These are phyloP conservation scores for Trichophyton simii DNA, from an alignment of 2,329 filamentous ascomycete species.

Conservation along the genomic window DNA sequence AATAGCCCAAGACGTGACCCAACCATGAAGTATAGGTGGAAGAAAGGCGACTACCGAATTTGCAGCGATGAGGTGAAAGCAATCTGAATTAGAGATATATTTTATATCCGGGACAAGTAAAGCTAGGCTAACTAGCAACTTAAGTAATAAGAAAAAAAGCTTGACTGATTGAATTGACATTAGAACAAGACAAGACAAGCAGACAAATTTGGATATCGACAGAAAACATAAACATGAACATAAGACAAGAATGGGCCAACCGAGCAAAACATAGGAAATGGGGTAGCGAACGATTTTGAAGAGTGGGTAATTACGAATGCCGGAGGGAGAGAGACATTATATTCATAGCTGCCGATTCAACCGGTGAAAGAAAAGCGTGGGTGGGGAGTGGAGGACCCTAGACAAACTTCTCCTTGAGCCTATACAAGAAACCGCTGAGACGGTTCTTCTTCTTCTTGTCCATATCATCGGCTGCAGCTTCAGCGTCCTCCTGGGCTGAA, in stretches of 20 bases:
- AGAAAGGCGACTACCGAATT: too few species aligned
- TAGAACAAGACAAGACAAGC: too few species aligned
- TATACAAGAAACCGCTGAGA: constrained; percentile 48
- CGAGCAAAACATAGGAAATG: not conserved
- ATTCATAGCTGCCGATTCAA: not conserved
- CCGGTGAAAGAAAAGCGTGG: not conserved
- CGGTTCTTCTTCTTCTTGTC: constrained; percentile 58
- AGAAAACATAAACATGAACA: not conserved
- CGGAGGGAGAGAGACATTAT: not conserved
- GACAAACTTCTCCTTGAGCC: constrained; percentile 43
- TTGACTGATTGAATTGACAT: too few species aligned
- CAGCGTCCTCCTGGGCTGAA: constrained; percentile 7
- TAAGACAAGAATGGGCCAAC: not conserved
- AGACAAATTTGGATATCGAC: too few species aligned
- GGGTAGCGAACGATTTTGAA: not conserved
- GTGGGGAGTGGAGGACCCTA: not conserved
- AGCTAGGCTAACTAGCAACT: too few species aligned
- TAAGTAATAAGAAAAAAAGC: too few species aligned
- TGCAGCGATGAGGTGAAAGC: too few species aligned
- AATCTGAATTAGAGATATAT: too few species aligned
- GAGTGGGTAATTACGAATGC: not conserved
- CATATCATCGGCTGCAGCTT: constrained; percentile 20
- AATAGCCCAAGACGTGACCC: too few species aligned
- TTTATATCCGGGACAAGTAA: too few species aligned
- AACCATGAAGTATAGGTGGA: too few species aligned